These are phyloP conservation scores for Lolium rigidum DNA, from an alignment of 176 grass and related monocot genomes.

Conservation along the genomic window DNA sequence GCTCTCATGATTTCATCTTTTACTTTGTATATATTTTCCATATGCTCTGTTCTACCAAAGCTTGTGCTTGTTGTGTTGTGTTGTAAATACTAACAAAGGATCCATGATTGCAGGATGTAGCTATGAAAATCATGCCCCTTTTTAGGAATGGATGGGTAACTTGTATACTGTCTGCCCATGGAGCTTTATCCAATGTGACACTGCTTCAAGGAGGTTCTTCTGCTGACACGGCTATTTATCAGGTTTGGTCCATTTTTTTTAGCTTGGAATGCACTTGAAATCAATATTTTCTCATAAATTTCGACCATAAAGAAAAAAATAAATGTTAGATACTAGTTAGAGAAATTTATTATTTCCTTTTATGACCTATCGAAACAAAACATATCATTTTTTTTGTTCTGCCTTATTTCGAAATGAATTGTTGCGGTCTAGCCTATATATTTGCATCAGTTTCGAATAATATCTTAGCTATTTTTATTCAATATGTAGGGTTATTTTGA, in stretches of 20 bases:
- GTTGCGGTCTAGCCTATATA: background rate
- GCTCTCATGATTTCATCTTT: background rate
- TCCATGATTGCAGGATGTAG: conserved; percentile 64
- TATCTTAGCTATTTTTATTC: background rate
- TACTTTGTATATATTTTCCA: background rate
- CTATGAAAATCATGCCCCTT: conserved; percentile 56
- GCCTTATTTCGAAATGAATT: background rate
- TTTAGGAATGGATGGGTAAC: conserved; percentile 62
- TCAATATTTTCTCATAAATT: background rate
- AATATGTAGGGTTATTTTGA: conserved; percentile 62
- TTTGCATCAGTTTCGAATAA: background rate
- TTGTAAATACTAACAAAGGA: conserved; percentile 38
- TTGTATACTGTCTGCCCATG: conserved; percentile 72
- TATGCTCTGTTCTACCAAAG: background rate
- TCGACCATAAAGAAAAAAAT: background rate
- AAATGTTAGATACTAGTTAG: background rate
- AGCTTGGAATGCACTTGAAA: background rate
- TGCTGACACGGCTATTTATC: conserved; percentile 59
- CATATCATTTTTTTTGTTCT: background rate
- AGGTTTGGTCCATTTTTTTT: conserved; percentile 51
- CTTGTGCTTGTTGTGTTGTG: background rate
- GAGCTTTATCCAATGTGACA: conserved; percentile 66
- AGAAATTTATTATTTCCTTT: background rate
- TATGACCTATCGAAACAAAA: background rate
- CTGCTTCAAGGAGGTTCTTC: conserved; percentile 50